Base-by-base conservation (phyloP, 2,329 filamentous ascomycete genomes). In the Sporothrix variecibatus region DNA sequence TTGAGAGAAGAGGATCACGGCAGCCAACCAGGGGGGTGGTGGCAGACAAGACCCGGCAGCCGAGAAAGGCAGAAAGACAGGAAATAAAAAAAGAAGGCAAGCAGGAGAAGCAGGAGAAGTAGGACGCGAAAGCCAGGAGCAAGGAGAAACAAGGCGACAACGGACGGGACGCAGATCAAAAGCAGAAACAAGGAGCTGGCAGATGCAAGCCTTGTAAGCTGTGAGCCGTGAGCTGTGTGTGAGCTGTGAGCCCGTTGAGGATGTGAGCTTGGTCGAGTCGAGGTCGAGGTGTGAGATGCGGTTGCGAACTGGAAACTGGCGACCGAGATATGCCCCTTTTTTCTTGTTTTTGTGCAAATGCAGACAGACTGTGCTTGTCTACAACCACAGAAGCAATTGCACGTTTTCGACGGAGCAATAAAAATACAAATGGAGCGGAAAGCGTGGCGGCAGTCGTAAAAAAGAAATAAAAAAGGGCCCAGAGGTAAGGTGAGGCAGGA, bases 1-100 rank as follows among this genome's bases (percentile, higher is more conserved):
- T 67, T 56, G 9, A 58, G n/a, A 31, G 49, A 68, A 43, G 60
- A 68, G 31, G 60, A 67, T 67, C 60, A 67, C 67, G 56, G 72
- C 58, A 74, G 60, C 72, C 38, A 65, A 8, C 8, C 34, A 34
- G 34, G 31, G 28, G 67, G 17, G 46, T 56, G 65, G 43, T 43
- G 40, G 26, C 40, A 49, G 67, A 31, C 28, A 69, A 69, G 46
- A 43, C 69, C 69, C 69, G 53, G 53, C 69, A 71, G 69, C 69
- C 53, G 56, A 56, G 28, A 28, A 62, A n/a, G 1, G 12, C 20
- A 17, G 40, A n/a, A 15, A 5, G 28, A 31, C 11, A 53, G n/a
- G 34, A 20, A 5, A 26, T 11, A 28, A 38, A 62, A 17, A 2
- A 31, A 17, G 64, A 9, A 65, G 20, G 23, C 23, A 67, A 67